These are phyloP conservation scores for Colletotrichum agaves DNA, from an alignment of 2,329 filamentous ascomycete genomes.

Conservation along the genomic window DNA sequence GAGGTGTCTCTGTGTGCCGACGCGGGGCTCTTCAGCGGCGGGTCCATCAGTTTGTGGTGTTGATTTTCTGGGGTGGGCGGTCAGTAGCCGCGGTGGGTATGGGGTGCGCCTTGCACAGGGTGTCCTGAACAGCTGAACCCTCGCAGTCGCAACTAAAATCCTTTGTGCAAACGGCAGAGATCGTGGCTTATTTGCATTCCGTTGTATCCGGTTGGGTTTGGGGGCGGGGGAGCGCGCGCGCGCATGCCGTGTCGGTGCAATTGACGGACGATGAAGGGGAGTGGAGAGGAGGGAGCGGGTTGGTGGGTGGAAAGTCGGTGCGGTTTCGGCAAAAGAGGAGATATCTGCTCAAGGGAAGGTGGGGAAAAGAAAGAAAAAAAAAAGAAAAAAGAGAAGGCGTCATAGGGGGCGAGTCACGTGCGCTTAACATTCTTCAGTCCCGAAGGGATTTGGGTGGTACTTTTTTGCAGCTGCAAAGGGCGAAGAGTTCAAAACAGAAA, in stretches of 20 bases:
- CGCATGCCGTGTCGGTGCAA: background rate
- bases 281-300: conserved; percentile 5
- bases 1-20: conserved; percentile 30
- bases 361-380: no score
- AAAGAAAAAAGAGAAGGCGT: conserved; percentile 1
- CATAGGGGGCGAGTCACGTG: conserved; percentile 25
- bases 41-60: conserved; percentile 26
- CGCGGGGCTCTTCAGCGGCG: conserved; percentile 33
- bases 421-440: background rate
- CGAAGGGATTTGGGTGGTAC: conserved; percentile 1
- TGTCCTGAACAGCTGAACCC: background rate
- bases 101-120: conserved; percentile 16
- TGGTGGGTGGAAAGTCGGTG: conserved; percentile 23
- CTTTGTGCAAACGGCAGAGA: conserved; percentile 2
- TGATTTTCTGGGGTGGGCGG: background rate
- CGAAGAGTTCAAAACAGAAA: conserved; percentile 4
- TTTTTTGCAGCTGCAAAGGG: background rate
- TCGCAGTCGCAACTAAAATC: background rate
- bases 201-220: background rate
- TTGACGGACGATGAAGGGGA: conserved; percentile 23
- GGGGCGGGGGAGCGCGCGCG: no score
- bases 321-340: conserved; percentile 33
- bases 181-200: conserved; percentile 10
- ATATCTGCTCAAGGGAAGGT: no score
- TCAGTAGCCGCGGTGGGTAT: background rate